Base-by-base conservation (phyloP, 345 rosid genomes). In the Salix caprea region DNA sequence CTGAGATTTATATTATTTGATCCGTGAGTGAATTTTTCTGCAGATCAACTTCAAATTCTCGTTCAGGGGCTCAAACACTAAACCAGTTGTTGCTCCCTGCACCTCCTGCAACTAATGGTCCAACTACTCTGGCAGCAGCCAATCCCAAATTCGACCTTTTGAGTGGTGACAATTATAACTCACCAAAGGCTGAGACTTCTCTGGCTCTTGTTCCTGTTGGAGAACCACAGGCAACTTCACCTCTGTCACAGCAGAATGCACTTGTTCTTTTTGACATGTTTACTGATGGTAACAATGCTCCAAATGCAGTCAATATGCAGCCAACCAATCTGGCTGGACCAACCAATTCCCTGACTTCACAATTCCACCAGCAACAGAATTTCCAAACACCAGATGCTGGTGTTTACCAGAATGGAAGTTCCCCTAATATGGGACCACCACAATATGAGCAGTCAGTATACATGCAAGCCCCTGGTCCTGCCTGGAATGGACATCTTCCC, bases 251-350 rank as follows among this genome's bases (percentile, higher is more conserved):
- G 83, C 91, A 94, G 84, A 96, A 92, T 81, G 96, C 97, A 44
- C 92, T 96, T 44, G 90, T 88, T 80, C 93, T 96, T 73, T 85
- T 93, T 14, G 99, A 96, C 82, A 88, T 96, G 94, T 92, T 90
- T 75, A 86, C 94, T 61, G 95, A 90, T 61, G 77, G 79, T 50
- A 83, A 81, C 76, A 90, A 71, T 73, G 74, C 80, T 69, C 86
- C 82, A 44, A 81, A 81, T 87, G 78, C 91, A 84, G 88, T 84
- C 74, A 85, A 84, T 69, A 77, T 84, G 70, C 92, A 88, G 77
- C 76, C 87, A 85, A 75, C 83, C n/a, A 78, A 26, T 83, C 40
- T 83, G 42, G 80, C 85, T 52, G 89, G 88, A 75, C 89, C 81
- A 69, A 67, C 76, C 69, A 90, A 74, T 80, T 82, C 89, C 68